phyloP scores from a whole-genome alignment of 257 asterid species.

The Cinchona pubescens region DNA sequence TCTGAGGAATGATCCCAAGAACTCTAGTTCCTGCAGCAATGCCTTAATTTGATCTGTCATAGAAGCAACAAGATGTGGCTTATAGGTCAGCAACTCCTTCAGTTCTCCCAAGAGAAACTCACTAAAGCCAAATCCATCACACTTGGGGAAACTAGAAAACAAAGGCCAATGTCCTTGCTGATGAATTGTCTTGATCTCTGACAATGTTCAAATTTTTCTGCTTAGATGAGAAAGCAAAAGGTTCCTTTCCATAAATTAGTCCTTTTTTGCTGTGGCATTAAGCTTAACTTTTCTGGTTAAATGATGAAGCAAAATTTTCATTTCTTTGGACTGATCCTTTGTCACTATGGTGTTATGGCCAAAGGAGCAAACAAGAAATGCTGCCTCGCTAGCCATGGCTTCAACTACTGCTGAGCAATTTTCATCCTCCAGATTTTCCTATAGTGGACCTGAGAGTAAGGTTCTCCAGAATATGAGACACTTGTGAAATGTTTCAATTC shows the following conservation, averaged over 20 bases:
- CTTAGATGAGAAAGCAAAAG: background rate
- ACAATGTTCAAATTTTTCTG: background rate
- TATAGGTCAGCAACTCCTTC: background rate
- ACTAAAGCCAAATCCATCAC: conserved; percentile 5
- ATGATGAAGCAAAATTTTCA: background rate
- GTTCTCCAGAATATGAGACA: background rate
- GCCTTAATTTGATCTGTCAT: background rate
- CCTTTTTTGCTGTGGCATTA: background rate
- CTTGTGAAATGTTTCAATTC: background rate
- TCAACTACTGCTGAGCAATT: background rate
- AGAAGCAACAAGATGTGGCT: background rate
- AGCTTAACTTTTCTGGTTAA: too few species aligned
- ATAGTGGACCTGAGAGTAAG: background rate
- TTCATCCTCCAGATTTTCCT: background rate
- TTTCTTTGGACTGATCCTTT: background rate
- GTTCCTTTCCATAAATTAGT: background rate
- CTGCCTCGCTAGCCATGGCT: background rate
- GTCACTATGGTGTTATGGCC: background rate
- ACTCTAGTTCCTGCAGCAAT: background rate
- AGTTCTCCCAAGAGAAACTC: conserved; percentile 9
- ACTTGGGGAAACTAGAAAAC: conserved; percentile 14
- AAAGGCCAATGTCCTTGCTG: background rate
- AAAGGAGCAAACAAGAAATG: background rate
- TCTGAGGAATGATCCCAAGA: background rate
- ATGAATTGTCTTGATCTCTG: background rate